phyloP scores from a whole-genome alignment of 345 rosid genomes.

The Populus tremula region DNA sequence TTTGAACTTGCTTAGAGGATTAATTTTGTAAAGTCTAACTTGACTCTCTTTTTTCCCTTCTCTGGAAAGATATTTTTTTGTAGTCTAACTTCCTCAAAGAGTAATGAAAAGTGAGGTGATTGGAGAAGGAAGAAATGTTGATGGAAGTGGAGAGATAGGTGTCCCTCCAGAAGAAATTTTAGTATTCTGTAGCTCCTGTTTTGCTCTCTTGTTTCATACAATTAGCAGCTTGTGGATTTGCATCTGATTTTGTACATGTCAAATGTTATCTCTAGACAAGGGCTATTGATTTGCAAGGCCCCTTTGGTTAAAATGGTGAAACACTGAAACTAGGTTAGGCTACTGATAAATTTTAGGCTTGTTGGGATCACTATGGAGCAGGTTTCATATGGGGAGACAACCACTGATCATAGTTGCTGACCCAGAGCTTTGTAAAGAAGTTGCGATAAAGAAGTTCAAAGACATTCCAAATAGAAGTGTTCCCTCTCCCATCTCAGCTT shows the following conservation, averaged over 20 bases:
- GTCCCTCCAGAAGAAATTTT: not conserved
- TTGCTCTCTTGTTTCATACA: not conserved
- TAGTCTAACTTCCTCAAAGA: not conserved
- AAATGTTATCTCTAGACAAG: not conserved
- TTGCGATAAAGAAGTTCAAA: conserved; percentile 87
- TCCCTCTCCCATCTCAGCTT: conserved; percentile 88
- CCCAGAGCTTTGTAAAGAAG: conserved; percentile 82
- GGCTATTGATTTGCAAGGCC: not conserved
- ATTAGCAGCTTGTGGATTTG: not conserved
- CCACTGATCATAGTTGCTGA: conserved; percentile 81
- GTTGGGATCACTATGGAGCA: conserved; percentile 22
- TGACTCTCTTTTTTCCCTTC: not conserved
- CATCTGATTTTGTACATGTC: not conserved
- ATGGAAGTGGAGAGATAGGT: not conserved
- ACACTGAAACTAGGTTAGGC: not conserved
- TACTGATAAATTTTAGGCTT: not conserved
- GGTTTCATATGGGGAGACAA: conserved; percentile 99
- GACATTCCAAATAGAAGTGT: conserved; percentile 81
- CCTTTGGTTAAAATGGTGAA: not conserved
- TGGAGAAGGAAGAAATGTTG: not conserved
- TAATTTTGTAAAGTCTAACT: not conserved
- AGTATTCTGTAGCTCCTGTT: not conserved
- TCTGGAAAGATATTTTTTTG: not conserved
- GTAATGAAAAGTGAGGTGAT: not conserved
- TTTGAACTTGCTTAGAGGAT: not conserved